Base-by-base conservation (phyloP, 306 rosid species). In the Acacia melanoxylon region DNA sequence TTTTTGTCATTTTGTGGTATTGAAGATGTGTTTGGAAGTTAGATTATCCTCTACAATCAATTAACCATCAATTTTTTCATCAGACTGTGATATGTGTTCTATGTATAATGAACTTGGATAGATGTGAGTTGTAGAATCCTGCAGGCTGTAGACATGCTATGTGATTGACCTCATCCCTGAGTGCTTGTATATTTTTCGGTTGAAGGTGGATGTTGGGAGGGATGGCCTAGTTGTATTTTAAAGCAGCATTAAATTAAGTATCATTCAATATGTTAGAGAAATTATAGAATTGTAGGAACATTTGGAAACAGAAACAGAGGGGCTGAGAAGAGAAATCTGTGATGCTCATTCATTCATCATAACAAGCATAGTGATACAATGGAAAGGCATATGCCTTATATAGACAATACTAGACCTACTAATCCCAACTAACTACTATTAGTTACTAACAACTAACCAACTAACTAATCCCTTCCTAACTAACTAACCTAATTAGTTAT, bases 11-110 rank as follows among this genome's bases (percentile, higher is more conserved):
- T 31, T 31, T 62, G 40, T 62, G 68, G 68, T 6, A 7, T 15
- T 63, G 10, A 66, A 33, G 44, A 66, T 66, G 71, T 24, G 41
- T 66, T 66, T 66, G 44, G 71, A 54, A 65, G 17, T 77, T 65
- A 19, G 42, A 11, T 66, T 3, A 63, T 65, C 25, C 16, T n/a
- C 44, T 72, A 29, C 33, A 7, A 13, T 45, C n/a, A 71, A 20
- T 20, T 68, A 10, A n/a, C 9, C 49, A 42, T 70, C 17, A 44
- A 5, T 42, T 19, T 72, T 9, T 72, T 16, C 24, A 2, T 14
- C n/a, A 44, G 80, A 45, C 41, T 63, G 17, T 14, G 20, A 4
- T 62, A 16, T 17, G 31, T 44, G 19, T 63, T 51, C 8, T 44
- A 7, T 31, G 9, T 33, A 44, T 42, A 45, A 16, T 77, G 19